Evolutionary conservation across 495 filamentous ascomycete genomes (phyloP), one percentile per base, ranked within the genome.

Genomic region (Penicillium bialowiezense): DNA sequence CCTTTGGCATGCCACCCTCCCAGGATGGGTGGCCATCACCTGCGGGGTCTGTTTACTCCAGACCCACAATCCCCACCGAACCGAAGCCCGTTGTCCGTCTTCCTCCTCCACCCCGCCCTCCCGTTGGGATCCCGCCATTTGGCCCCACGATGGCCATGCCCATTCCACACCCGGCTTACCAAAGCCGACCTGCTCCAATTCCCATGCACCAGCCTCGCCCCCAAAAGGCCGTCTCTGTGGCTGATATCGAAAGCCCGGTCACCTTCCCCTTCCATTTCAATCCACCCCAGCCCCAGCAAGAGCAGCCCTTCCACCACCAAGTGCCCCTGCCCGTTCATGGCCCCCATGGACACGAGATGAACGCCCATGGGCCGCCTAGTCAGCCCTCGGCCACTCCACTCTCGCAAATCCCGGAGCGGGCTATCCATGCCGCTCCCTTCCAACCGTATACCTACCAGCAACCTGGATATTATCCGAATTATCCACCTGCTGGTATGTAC

Each of bases 161-260:
- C 44, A 72, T 78, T 10, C 81, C 81, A 46, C 88, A 88, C 56
- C 87, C 87, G 3, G 74, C 78, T 1, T 89, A 86, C 71, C 85
- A 95, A 70, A 91, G 83, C 62, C 84, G 84, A 48, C 80, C 80
- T 37, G 85, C 73, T 37, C 75, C 80, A 18, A 83, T 97, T 32
- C 87, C 90, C 5, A 96, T 97, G 88, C 89, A 97, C 60, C 93
- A 99, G 63, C 93, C 93, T 42, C 87, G 90, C 35, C 93, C 93
- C 3, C 91, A 97, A 67, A 96, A 97, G 73, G 74, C 91, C 3
- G 87, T 99, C 21, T 97, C 93, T 20, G 86, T 97, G 47, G 89
- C 90, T 24, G 91, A 89, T 60, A 97, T 99, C 53, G 93, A 97
- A 64, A 90, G 85, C 18, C 91, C 95, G 2, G 84, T 79, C 15